Conservation (phyloP, 2,329 filamentous ascomycete species). For the Colletotrichum chrysophilum region DNA sequence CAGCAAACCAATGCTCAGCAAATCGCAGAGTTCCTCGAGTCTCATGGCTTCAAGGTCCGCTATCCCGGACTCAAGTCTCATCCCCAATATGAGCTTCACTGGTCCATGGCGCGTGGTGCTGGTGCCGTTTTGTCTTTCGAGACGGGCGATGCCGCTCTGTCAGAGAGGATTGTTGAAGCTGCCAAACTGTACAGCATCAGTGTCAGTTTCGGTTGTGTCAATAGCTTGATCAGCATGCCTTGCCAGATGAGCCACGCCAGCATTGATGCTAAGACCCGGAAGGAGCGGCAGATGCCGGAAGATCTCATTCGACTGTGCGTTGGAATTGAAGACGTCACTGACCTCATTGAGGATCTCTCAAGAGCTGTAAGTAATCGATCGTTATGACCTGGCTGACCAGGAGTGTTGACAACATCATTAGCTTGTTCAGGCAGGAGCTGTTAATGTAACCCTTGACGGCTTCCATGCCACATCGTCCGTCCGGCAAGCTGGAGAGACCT, state of each 20-base stretch:
- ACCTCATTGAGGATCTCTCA: conserved; percentile 91
- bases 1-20: conserved; percentile 91
- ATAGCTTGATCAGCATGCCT: conserved; percentile 98
- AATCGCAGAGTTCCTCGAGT: conserved; percentile 92
- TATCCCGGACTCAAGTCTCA: conserved; percentile 95
- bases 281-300: conserved; percentile 91
- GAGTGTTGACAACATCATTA: conserved; percentile 34
- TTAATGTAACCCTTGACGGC: conserved; percentile 83
- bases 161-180: conserved; percentile 92
- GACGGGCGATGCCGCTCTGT: conserved; percentile 83
- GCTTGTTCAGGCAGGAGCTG: conserved; percentile 93
- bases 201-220: conserved; percentile 97
- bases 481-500: not conserved
- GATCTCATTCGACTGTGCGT: conserved; percentile 96
- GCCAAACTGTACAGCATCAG: conserved; percentile 93
- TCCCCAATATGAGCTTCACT: conserved; percentile 94
- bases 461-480: conserved; percentile 65
- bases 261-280: conserved; percentile 92
- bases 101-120: conserved; percentile 92
- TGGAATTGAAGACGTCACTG: conserved; percentile 91
- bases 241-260: conserved; percentile 99
- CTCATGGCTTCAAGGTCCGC: conserved; percentile 89
- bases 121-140: conserved; percentile 96
- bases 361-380: conserved; percentile 75
- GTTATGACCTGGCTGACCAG: not conserved